Percentiles rank a stretch among this genome's conserved stretches.
Conservation (phyloP, 1,139 yeast species). For the Entelexis paramagnoliae region DNA sequence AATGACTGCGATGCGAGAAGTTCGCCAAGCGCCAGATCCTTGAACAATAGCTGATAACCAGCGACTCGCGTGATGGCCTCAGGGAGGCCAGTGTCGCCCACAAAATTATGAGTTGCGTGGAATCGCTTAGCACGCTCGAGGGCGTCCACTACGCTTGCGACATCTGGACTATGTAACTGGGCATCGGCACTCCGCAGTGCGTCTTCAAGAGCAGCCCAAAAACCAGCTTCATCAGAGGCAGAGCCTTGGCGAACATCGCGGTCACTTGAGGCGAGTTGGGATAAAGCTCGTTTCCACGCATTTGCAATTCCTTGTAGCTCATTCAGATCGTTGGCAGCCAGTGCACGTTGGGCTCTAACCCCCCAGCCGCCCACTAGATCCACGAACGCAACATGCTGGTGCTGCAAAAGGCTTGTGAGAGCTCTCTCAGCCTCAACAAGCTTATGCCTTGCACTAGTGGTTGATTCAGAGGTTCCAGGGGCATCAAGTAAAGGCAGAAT, state of each 20-base stretch:
- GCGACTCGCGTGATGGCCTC: slow-evolving; percentile 46
- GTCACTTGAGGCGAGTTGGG: slow-evolving; percentile 20
- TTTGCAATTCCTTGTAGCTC: slow-evolving; percentile 26
- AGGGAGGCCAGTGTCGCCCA: slow-evolving; percentile 60
- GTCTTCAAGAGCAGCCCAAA: slow-evolving; percentile 67
- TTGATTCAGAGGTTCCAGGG: neutral
- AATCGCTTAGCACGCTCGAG: slow-evolving; percentile 65
- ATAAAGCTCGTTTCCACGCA: slow-evolving; percentile 18
- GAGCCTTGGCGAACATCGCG: slow-evolving; percentile 26
- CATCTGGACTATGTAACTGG: slow-evolving; percentile 49
- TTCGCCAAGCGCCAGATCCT: slow-evolving; percentile 61
- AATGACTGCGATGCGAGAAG: slow-evolving; percentile 44
- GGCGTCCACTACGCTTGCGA: slow-evolving; percentile 50
- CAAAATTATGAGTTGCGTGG: slow-evolving; percentile 64
- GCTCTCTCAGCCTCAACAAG: slow-evolving; percentile 20
- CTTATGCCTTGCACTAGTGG: slow-evolving; percentile 6
- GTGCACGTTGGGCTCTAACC: neutral
- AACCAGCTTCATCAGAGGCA: slow-evolving; percentile 51
- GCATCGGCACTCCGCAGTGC: slow-evolving; percentile 48
- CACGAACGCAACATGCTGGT: slow-evolving; percentile 17
- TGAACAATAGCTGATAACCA: slow-evolving; percentile 46
- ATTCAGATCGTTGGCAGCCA: slow-evolving; percentile 19
- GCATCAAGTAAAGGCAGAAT: slow-evolving; percentile 17
- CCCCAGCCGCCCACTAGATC: slow-evolving; percentile 11
- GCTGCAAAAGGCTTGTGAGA: slow-evolving; percentile 12